Conservation (phyloP, 2,329 filamentous ascomycete species). For the Colletotrichum sidae region DNA sequence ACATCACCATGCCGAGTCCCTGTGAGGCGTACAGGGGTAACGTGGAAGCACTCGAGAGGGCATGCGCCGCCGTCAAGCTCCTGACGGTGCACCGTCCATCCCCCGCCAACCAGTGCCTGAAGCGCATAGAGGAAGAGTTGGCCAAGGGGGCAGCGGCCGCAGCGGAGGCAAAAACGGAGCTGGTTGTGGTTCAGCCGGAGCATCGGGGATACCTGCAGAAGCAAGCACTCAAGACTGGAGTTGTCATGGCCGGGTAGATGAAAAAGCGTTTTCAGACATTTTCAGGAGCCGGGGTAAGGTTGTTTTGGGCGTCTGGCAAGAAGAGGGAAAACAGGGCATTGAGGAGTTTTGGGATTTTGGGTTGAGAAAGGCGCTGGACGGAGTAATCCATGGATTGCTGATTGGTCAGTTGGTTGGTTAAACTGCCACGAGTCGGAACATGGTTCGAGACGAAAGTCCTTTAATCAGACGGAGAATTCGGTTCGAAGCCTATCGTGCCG, state of each 20-base stretch:
- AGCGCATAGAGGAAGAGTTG: conserved; percentile 34
- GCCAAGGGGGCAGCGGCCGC: conserved; percentile 17
- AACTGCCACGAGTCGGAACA: no score
- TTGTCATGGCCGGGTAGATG: conserved; percentile 26
- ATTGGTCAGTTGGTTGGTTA: no score
- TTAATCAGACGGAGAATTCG: no score
- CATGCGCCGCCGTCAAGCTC: conserved; percentile 28
- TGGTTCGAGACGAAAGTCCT: no score
- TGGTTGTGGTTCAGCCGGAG: conserved; percentile 25
- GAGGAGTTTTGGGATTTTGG: no score
- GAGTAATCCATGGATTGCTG: no score
- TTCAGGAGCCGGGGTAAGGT: no score
- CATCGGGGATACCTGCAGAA: conserved; percentile 23
- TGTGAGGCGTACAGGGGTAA: conserved; percentile 30
- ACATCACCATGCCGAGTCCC: conserved; percentile 25
- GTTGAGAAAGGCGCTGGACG: no score
- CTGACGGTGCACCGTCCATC: conserved; percentile 31
- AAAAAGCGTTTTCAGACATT: not conserved
- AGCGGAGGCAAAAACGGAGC: conserved; percentile 2
- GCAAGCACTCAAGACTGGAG: conserved; percentile 25
- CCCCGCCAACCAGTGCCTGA: conserved; percentile 28
- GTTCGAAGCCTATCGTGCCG: no score
- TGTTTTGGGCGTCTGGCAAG: no score
- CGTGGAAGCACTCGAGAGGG: conserved; percentile 20
- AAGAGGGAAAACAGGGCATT: no score